Evolutionary conservation across 2,329 filamentous ascomycete genomes (phyloP).

Genomic region (Cordyceps sp.): DNA sequence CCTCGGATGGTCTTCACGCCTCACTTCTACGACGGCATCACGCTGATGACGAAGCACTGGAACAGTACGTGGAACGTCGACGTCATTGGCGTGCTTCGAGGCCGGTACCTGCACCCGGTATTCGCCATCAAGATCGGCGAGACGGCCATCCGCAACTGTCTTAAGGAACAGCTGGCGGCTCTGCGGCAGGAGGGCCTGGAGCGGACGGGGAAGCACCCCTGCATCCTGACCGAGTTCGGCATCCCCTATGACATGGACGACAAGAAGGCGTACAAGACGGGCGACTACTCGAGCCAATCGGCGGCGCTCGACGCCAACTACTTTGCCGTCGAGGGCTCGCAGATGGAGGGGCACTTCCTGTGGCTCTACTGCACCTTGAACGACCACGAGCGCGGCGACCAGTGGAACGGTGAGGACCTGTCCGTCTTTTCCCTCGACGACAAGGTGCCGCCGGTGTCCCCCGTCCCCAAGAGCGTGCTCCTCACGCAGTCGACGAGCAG

Average conservation of each 20-base stretch:
- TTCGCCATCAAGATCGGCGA: constrained; percentile 90
- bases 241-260: constrained; percentile 99
- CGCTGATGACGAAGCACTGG: constrained; percentile 96
- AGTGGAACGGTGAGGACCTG: constrained; percentile 95
- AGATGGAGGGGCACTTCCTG: constrained; percentile 70
- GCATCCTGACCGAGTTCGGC: constrained; percentile 85
- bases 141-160: constrained; percentile 83
- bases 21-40: constrained; percentile 95
- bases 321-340: constrained; percentile 73
- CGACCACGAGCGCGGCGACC: constrained; percentile 74
- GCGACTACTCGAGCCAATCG: constrained; percentile 85
- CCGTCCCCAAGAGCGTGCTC: constrained; percentile 26
- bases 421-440: constrained; percentile 84
- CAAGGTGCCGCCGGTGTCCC: constrained; percentile 37
- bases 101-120: constrained; percentile 72
- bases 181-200: constrained; percentile 79
- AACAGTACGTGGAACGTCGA: constrained; percentile 96
- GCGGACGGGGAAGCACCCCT: constrained; percentile 75
- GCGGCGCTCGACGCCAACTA: constrained; percentile 93
- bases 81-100: constrained; percentile 78
- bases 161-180: constrained; percentile 70
- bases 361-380: constrained; percentile 82
- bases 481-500: constrained; percentile 23
- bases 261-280: constrained; percentile 86
- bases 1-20: constrained; percentile 81